Percentiles rank a stretch among this genome's conserved stretches.
phyloP scores from a whole-genome alignment of 1,284 basidiomycete genomes.

The Uromyces viciae-fabae region DNA sequence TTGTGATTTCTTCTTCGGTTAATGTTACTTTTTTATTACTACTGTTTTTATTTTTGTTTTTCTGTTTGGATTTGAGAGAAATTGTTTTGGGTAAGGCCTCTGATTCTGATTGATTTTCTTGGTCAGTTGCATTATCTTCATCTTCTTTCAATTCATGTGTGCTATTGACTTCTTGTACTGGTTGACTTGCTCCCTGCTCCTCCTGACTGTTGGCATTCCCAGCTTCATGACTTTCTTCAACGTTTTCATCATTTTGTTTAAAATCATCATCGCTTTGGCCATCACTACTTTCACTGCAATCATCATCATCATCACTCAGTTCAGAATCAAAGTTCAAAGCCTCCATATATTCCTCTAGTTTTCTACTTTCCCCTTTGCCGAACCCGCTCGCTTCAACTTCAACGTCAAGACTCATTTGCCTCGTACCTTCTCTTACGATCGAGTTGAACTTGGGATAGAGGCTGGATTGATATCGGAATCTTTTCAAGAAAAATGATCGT shows the following conservation, averaged over 20 bases:
- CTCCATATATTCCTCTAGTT: conserved; percentile 66
- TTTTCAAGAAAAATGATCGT: conserved; percentile 81
- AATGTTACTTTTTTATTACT: conserved; percentile 1
- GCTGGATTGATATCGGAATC: conserved; percentile 87
- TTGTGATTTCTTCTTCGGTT: conserved; percentile 35
- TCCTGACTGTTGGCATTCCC: conserved; percentile 17
- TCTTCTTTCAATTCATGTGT: conserved; percentile 19
- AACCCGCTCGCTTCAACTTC: conserved; percentile 89
- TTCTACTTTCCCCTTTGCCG: conserved; percentile 71
- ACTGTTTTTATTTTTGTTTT: conserved; percentile 42
- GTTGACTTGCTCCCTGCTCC: neutral
- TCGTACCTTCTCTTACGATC: conserved; percentile 48
- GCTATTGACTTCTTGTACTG: neutral
- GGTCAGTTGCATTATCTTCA: neutral
- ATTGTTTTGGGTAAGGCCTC: conserved; percentile 41
- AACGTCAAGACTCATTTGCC: conserved; percentile 71
- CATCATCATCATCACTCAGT: conserved; percentile 55
- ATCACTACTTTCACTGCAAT: conserved; percentile 53
- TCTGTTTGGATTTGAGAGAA: conserved; percentile 41
- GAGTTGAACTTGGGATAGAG: conserved; percentile 73
- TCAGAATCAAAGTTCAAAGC: conserved; percentile 51
- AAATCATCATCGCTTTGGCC: conserved; percentile 46
- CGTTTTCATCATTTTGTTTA: conserved; percentile 22
- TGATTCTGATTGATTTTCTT: conserved; percentile 28
- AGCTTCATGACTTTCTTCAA: conserved; percentile 21